phyloP scores from a whole-genome alignment of 768 basidiomycete genomes.

The Tylopilus vinaceipallidus region DNA sequence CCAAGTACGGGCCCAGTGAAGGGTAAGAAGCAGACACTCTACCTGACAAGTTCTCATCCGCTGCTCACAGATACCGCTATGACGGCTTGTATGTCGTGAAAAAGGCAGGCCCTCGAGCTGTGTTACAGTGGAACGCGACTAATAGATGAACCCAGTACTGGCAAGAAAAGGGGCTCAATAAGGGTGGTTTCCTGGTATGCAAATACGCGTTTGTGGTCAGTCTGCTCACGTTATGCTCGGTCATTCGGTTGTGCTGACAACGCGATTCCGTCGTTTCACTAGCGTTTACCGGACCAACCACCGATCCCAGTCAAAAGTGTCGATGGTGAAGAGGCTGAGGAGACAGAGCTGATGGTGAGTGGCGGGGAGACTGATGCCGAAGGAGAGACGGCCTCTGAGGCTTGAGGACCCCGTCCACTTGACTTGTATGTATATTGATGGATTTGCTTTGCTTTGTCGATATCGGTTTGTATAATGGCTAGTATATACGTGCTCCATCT shows the following conservation, averaged over 20 bases:
- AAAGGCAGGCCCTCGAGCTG: constrained; percentile 44
- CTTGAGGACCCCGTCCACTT: neutral
- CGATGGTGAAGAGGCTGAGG: constrained; percentile 9
- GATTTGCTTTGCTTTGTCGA: neutral
- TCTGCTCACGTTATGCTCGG: neutral
- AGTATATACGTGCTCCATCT: neutral
- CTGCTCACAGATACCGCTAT: constrained; percentile 68
- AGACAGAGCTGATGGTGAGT: neutral
- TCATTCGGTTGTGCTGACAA: neutral
- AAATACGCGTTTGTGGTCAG: constrained; percentile 80
- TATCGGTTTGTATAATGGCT: neutral
- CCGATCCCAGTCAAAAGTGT: constrained; percentile 24
- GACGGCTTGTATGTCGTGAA: constrained; percentile 85
- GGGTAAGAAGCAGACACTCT: constrained; percentile 44
- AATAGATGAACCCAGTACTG: constrained; percentile 49
- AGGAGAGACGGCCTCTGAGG: neutral
- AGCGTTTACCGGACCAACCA: constrained; percentile 28
- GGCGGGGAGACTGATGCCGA: constrained; percentile 6
- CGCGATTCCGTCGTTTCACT: neutral
- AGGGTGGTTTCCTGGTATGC: constrained; percentile 74
- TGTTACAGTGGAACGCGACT: neutral
- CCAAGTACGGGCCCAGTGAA: constrained; percentile 74
- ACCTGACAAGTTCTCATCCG: neutral
- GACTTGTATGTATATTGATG: too few relatives aligned
- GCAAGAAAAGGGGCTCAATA: constrained; percentile 69